Evolutionary conservation across 805 yeast species (phyloP).

Genomic region (Zygotorulaspora chibaensis): DNA sequence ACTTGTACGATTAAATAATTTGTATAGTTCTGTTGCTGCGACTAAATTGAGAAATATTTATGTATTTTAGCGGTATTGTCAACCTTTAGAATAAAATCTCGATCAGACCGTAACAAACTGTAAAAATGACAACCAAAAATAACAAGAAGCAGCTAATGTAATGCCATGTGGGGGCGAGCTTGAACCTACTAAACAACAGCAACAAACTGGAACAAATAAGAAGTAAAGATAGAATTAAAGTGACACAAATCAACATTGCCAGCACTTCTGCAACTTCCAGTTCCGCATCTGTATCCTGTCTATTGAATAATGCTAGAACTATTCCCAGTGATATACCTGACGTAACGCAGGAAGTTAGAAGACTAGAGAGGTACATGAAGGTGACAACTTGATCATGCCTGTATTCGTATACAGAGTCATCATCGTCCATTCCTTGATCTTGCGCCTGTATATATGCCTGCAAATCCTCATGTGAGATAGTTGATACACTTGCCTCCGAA

Average conservation of each 20-base stretch:
- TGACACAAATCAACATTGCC: slow-evolving; percentile 18
- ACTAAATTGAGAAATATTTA: too few relatives aligned
- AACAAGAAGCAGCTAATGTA: slow-evolving; percentile 25
- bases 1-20: too few relatives aligned
- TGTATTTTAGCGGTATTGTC: too few relatives aligned
- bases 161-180: slow-evolving; percentile 34
- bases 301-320: slow-evolving; percentile 24
- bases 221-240: slow-evolving; percentile 25
- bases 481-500: slow-evolving; percentile 4
- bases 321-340: slow-evolving; percentile 29
- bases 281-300: slow-evolving; percentile 17
- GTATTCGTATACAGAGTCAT: slow-evolving; percentile 27
- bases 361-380: slow-evolving; percentile 26
- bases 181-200: slow-evolving; percentile 30
- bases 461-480: slow-evolving; percentile 17
- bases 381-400: slow-evolving; percentile 33
- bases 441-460: slow-evolving; percentile 17
- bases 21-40: too few relatives aligned
- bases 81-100: slow-evolving; percentile 20
- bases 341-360: slow-evolving; percentile 26
- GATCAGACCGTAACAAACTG: slow-evolving; percentile 32
- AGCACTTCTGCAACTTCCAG: slow-evolving; percentile 22
- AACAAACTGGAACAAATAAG: slow-evolving; percentile 24
- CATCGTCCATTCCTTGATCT: slow-evolving; percentile 20
- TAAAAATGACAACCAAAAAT: slow-evolving; percentile 25